Conservation (phyloP, 768 basidiomycete species). For the Kwoniella botswanensis region DNA sequence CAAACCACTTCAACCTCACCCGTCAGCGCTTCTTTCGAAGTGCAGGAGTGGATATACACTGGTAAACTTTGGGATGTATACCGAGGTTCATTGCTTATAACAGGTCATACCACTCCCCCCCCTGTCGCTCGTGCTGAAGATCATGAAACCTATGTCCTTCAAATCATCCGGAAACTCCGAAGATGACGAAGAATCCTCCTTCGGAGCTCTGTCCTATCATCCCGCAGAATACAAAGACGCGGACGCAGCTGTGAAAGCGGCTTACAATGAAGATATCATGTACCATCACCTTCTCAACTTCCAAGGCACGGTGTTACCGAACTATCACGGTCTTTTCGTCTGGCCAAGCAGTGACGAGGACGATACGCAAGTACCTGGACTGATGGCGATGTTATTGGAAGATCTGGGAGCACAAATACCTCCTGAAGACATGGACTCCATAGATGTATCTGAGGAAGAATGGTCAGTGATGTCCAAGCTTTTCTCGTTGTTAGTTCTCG, state of each 20-base stretch:
- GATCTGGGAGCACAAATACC: background rate
- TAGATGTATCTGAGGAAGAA: background rate
- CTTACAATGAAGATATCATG: background rate
- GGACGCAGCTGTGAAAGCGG: background rate
- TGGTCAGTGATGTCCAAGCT: background rate
- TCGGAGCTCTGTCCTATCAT: background rate
- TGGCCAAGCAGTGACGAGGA: background rate
- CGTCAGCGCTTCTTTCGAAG: background rate
- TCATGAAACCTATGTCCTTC: background rate
- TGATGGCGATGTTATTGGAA: background rate
- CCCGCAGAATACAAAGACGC: background rate
- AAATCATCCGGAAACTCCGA: background rate
- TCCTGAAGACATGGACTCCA: background rate
- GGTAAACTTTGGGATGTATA: conserved; percentile 1
- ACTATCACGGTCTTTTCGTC: background rate
- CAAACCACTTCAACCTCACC: too few species aligned
- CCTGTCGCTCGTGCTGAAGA: background rate
- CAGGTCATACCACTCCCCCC: background rate
- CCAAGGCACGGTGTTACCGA: background rate
- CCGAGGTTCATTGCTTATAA: background rate
- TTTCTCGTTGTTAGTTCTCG: too few species aligned
- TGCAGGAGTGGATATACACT: background rate
- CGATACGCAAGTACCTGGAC: background rate
- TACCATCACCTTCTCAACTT: background rate
- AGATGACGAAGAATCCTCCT: background rate